Base-by-base conservation (phyloP, 2,329 filamentous ascomycete genomes). In the Exserohilum rostratum region DNA sequence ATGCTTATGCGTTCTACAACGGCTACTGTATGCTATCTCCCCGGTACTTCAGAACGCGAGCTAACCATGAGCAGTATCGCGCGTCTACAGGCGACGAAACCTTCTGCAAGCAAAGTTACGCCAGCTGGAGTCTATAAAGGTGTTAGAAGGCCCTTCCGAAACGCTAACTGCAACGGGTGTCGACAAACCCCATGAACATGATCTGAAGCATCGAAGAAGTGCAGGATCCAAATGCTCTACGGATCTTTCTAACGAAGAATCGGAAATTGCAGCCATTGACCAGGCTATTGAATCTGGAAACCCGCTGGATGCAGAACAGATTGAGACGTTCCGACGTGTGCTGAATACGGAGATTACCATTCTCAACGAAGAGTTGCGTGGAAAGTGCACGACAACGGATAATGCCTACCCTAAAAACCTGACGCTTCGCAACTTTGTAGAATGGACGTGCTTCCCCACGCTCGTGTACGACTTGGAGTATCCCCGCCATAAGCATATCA, bases 401-500 rank as follows among this genome's bases (percentile, higher is more conserved):
- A 63, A 82, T 76, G 55, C 81, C 72, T 93, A 93, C 66, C 90
- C 90, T 0, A 78, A 83, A 44, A 93, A 92, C 66, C 78, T 93
- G 33, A 90, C 84, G 0, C 62, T 86, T 10, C 55, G 67, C 44
- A 87, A 90, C 67, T 87, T 89, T 62, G 85, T 86, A 67, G 88
- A 90, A 68, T 93, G 88, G 80, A 87, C 90, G 45, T 83, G 87
- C 38, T 79, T 93, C 9, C 90, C 90, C 3, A 93, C 90, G 0
- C 77, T 92, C 4, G 88, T 92, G 12, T 93, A 93, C 71, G 90
- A 93, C 70, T 82, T 90, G 39, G 87, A 90, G 65, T 93, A 93
- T 66, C 90, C 90, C 2, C 83, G 88, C n/a, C 82, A 83, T 38
- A 84, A 90, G 15, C 79, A 73, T 4, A 88, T 90, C 60, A 86